Evolutionary conservation across 176 grass and related monocot genomes (phyloP).

Genomic region (Cocos nucifera): DNA sequence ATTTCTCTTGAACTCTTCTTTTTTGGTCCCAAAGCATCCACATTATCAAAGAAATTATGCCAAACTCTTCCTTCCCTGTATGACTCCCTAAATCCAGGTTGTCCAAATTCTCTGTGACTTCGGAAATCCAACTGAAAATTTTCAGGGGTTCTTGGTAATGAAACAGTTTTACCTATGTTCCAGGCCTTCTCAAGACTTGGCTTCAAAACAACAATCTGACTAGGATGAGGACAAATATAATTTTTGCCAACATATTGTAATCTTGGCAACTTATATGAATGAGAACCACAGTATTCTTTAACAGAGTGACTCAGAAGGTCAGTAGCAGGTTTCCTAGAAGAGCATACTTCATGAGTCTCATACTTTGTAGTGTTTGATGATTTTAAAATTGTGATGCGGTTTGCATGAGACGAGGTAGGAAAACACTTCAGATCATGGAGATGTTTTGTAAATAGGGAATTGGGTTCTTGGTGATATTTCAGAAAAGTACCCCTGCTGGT

Average conservation of each 20-base stretch:
- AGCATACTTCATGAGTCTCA: background rate
- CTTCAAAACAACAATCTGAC: slow-evolving; percentile 44
- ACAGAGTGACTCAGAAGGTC: slow-evolving; percentile 31
- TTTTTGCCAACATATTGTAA: slow-evolving; percentile 5
- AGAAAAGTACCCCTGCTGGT: background rate
- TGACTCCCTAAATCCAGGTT: slow-evolving; percentile 21
- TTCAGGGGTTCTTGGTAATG: background rate
- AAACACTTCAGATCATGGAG: slow-evolving; percentile 34
- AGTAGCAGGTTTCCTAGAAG: slow-evolving; percentile 21
- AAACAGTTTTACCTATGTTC: slow-evolving; percentile 23
- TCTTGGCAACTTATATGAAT: background rate
- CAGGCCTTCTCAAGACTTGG: slow-evolving; percentile 26
- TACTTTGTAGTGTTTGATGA: slow-evolving; percentile 6
- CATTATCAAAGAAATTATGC: background rate
- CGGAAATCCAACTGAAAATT: slow-evolving; percentile 15
- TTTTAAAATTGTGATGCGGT: background rate
- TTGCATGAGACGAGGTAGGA: slow-evolving; percentile 9
- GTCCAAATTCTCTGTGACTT: slow-evolving; percentile 20
- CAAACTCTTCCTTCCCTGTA: slow-evolving; percentile 18
- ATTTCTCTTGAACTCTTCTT: slow-evolving; percentile 11
- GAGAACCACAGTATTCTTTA: slow-evolving; percentile 18
- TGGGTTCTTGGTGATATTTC: slow-evolving; percentile 40
- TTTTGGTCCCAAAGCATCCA: background rate
- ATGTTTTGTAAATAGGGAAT: slow-evolving; percentile 52
- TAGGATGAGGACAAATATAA: background rate